Evolutionary conservation across 2,329 filamentous ascomycete genomes (phyloP), one percentile per base, ranked within the genome.

Genomic region (Curvularia verruculosa): DNA sequence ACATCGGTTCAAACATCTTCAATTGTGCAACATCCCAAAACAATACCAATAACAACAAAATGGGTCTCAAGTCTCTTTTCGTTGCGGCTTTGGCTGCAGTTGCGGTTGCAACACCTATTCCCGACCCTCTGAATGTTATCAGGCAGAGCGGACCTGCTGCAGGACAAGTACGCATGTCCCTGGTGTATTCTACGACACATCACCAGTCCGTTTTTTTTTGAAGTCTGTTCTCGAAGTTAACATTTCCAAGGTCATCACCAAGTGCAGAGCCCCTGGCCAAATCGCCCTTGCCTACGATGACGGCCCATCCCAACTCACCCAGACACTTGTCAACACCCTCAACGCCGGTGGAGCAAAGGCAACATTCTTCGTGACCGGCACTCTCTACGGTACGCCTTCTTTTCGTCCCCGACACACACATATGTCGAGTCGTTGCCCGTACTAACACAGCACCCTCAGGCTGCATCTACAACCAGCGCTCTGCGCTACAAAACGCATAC

Each of bases 231-330:
- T 6, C n/a, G 3, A 15, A 9, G 23, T 34, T 50, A 45, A 43
- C 12, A 24, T 13, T 21, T 26, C 8, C 21, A 44, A 66, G 54
- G 67, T 74, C 48, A 72, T 75, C 44, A 68, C 62, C 7, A 72
- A 72, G 39, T 73, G 73, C 59, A 58, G 48, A 15, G 56, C 67
- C 3, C 66, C 72, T 1, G 71, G 71, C 8, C 54, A 63, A 54
- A 56, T 75, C 34, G 73, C 73, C 12, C 65, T 75, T 4, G 72
- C 73, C 39, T 75, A 74, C 61, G 73, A 75, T 34, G 73, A 75
- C 26, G 73, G 73, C 2, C 73, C 73, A 31, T 75, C 73, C 19
- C 70, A 73, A 31, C 71, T 74, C 63, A 75, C 72, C 1, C 68
- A 73, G 49, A 69, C 69, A 53, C 65, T 74, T 13, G 65, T 69